Evolutionary conservation across 371 early-diverging fungal genomes (phyloP), one percentile per base, ranked within the genome.

Genomic region (Dinochytrium kinnereticum): DNA sequence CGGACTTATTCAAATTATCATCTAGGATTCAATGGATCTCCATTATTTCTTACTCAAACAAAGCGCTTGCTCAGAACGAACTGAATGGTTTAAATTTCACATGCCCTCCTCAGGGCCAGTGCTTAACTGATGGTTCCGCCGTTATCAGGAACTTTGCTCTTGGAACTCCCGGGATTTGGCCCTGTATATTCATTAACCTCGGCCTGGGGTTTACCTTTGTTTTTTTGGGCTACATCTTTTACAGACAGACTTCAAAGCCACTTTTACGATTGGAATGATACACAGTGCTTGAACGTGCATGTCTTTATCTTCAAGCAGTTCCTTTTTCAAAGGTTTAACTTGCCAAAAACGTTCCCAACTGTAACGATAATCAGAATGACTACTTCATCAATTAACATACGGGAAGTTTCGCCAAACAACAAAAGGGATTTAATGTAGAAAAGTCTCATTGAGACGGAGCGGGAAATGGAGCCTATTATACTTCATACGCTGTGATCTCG

Each of bases 41-140:
- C 2, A 74, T 84, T 24, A 78, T 85, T 30, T 37, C 80, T 1
- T 81, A 83, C 72, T 76, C 73, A 40, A 74, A 75, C 68, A 75
- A 75, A 66, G 81, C 77, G 5, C 61, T 77, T 1, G 40, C 76
- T 49, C 78, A 78, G 65, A 81, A 81, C 71, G 81, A 81, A 64
- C 78, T 81, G 37, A 44, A 69, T 17, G 81, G 79, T 5, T 69
- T 81, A 1, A 0, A 7, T 15, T 69, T 81, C 59, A 53, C 51
- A 7, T 81, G 81, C 57, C n/a, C 68, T 24, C 69, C 61, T 2
- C 17, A 10, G 15, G 67, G 68, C 59, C 21, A 55, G 30, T 74
- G 75, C 57, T 28, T 26, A n/a, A 74, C 75, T 1, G 69, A 40
- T 37, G 76, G 76, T 21, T 44, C 44, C 26, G 57, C 57, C 21